Base-by-base conservation (phyloP, 2,329 filamentous ascomycete species). In the Trichoderma harzianum region DNA sequence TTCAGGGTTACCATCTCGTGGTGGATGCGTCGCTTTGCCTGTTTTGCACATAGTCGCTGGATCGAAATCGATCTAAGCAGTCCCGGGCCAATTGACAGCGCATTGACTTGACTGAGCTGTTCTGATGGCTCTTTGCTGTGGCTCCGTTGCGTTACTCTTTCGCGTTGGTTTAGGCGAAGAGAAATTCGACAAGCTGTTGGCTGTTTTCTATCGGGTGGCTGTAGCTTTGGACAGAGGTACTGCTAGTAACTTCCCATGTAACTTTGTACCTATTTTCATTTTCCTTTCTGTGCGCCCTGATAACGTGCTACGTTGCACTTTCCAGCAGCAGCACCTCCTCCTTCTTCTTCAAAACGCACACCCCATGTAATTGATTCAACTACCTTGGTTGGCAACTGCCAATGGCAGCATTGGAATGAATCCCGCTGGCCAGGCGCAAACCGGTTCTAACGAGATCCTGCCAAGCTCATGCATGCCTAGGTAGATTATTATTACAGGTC, bases 31-130 rank as follows among this genome's bases (percentile, higher is more conserved):
- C 24, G 53, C 51, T 26, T 67, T 67, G 65, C 65, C 65, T 32
- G 26, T 47, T 68, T 58, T 36, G 51, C 36, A 34, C 53, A 39
- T 60, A 24, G 55, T 28, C 26, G 66, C 21, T 24, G 39, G 66
- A 60, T 61, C 39, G 55, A 47, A 60, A 69, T 69, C 66, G 66
- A 69, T 60, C 66, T 61, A 61, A 61, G 12, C 32, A 30, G 64
- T 30, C 18, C 53, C 53, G 24, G 61, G 61, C 26, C 16, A 51
- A 53, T 69, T 60, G 43, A 53, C 26, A 60, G 58, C 30, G 63
- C 60, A 62, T 62, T 18, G 60, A 62, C 32, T 39, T 14, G n/a
- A 24, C 21, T 24, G n/a, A 28, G 32, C 12, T 24, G 7, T 39
- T 16, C 16, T 60, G 18, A 16, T 18, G 58, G 32, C 11, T 39